These are phyloP conservation scores for Sphagnum contortum DNA, from an alignment of 225 moss, liverwort and hornwort species.

Conservation along the genomic window DNA sequence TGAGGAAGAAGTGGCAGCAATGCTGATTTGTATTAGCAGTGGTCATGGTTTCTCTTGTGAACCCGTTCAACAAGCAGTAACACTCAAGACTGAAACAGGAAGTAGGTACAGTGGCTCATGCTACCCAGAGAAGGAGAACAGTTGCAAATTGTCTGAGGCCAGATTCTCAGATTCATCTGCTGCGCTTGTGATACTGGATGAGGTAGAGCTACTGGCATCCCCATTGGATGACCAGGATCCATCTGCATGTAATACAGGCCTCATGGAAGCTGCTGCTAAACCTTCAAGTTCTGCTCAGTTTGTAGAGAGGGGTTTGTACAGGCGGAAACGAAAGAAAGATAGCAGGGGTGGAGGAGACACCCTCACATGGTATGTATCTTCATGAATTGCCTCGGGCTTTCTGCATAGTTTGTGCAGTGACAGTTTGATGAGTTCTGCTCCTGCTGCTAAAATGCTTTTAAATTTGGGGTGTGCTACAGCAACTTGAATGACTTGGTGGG, in stretches of 20 bases:
- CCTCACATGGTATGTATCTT: too few species aligned
- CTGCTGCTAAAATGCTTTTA: not conserved
- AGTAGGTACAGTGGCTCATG: not conserved
- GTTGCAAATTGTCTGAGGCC: not conserved
- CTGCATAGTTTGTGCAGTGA: too few species aligned
- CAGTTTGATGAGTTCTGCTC: too few species aligned
- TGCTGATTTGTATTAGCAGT: conserved; percentile 42
- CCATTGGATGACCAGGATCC: not conserved
- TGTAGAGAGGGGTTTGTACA: not conserved
- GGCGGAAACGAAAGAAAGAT: not conserved
- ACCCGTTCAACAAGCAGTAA: conserved; percentile 18
- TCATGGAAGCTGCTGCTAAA: not conserved
- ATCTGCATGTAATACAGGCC: not conserved
- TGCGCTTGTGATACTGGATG: not conserved
- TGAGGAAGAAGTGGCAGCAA: conserved; percentile 48
- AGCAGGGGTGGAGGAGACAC: not conserved
- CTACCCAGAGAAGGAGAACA: not conserved
- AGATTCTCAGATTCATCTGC: not conserved
- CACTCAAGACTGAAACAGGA: not conserved
- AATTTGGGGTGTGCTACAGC: not conserved
- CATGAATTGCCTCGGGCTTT: too few species aligned
- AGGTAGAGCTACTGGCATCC: not conserved
- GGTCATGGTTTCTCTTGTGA: conserved; percentile 17
- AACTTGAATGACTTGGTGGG: too few species aligned
- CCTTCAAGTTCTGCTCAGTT: not conserved